Conservation (phyloP, 805 yeast species). For the Candida caryicola region DNA sequence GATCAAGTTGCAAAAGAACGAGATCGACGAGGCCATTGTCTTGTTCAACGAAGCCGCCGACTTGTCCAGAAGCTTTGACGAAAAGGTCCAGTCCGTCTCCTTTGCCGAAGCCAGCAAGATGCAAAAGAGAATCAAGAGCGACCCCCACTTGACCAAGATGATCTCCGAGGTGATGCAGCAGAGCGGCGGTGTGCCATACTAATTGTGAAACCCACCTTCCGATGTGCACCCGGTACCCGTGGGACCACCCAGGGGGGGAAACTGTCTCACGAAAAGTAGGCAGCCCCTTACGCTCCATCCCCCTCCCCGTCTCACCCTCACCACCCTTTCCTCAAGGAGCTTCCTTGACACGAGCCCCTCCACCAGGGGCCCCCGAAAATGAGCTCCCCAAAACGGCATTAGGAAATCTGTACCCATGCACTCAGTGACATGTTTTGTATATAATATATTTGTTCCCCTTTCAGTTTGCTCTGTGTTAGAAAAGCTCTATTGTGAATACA, state of each 20-base stretch:
- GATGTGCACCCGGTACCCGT: no score
- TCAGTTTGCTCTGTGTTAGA: neutral
- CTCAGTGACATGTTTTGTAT: neutral
- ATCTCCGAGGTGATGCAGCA: constrained; percentile 56
- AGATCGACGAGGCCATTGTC: constrained; percentile 74
- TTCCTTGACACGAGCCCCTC: no score
- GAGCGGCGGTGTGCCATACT: constrained; percentile 13
- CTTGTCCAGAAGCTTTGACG: constrained; percentile 80
- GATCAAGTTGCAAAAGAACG: constrained; percentile 77
- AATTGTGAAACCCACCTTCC: no score
- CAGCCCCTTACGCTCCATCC: no score
- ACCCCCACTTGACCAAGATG: constrained; percentile 61
- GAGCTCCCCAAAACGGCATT: no score
- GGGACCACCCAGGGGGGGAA: no score
- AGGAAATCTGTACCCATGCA: neutral
- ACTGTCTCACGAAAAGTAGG: no score
- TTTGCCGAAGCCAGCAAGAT: constrained; percentile 91
- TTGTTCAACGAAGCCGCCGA: constrained; percentile 81
- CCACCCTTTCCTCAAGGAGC: no score
- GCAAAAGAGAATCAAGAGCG: constrained; percentile 74
- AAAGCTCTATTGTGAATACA: no score
- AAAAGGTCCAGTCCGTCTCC: constrained; percentile 85
- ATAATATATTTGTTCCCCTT: neutral
- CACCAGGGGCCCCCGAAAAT: no score
- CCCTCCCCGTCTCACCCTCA: no score